Percentiles rank a stretch among this genome's conserved stretches.
phyloP scores from a whole-genome alignment of 768 basidiomycete species.

The Auricularia sp. region DNA sequence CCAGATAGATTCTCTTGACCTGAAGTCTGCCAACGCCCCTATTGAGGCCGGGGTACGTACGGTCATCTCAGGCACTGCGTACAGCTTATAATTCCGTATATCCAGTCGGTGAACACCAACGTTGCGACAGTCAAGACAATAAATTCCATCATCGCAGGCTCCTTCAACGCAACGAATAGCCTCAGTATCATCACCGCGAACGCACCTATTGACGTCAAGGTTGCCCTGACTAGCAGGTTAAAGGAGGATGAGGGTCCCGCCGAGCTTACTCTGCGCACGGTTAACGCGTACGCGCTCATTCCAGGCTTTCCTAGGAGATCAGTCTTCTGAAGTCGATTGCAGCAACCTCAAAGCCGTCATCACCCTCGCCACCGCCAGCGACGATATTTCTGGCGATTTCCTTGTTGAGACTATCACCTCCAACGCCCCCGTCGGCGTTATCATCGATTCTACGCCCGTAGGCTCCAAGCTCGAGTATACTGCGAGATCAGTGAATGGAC shows the following conservation, averaged over 20 bases:
- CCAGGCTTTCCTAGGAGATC: background rate
- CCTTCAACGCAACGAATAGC: background rate
- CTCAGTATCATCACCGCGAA: background rate
- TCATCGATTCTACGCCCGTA: background rate
- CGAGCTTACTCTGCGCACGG: background rate
- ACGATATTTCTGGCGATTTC: background rate
- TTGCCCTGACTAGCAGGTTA: background rate
- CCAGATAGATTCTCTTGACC: background rate
- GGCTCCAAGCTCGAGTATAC: background rate
- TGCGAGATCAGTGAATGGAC: background rate
- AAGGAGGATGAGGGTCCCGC: background rate
- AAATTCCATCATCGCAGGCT: background rate
- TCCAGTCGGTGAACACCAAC: background rate
- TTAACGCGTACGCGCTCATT: background rate
- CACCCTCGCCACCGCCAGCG: background rate
- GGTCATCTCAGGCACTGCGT: background rate
- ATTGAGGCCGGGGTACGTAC: background rate
- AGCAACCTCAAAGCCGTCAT: background rate
- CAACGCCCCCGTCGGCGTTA: background rate
- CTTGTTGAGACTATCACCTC: background rate
- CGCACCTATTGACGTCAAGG: background rate
- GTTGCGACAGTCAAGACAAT: background rate
- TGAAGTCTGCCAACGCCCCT: background rate
- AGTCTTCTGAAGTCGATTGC: background rate
- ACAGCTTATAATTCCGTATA: background rate